A percentile compares a stretch with the other conserved stretches of the same genome.
Evolutionary conservation across 768 basidiomycete genomes (phyloP).

Genomic region (Mycena belliarum): DNA sequence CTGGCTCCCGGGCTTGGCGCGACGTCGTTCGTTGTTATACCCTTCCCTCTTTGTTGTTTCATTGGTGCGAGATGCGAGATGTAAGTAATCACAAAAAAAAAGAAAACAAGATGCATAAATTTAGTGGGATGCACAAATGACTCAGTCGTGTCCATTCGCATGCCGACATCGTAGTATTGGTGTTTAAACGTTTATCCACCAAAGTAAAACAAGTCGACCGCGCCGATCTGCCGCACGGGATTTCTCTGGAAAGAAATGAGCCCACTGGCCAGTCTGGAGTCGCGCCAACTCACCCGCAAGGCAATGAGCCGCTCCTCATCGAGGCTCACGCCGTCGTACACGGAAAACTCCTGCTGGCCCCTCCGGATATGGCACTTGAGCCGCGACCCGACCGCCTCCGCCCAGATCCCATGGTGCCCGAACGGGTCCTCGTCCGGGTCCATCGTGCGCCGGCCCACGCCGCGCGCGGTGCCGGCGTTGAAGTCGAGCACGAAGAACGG

Average conservation of each 20-base stretch:
- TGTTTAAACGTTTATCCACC: too few relatives aligned
- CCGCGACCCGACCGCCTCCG: constrained; percentile 13
- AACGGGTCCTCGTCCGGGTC: constrained; percentile 3
- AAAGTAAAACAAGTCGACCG: constrained; percentile 16
- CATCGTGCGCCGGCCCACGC: background rate
- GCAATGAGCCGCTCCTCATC: constrained; percentile 19
- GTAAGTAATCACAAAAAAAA: background rate
- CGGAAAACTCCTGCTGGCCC: background rate
- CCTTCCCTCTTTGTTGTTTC: constrained; percentile 5
- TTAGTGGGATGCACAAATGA: too few relatives aligned
- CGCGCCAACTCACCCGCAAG: constrained; percentile 6
- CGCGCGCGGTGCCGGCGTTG: background rate
- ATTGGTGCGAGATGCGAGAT: too few relatives aligned
- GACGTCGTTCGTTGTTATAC: constrained; percentile 16
- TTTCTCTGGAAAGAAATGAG: constrained; percentile 6
- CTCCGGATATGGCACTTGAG: background rate
- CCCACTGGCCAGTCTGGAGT: too few relatives aligned
- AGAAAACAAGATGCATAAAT: background rate
- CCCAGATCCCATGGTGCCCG: constrained; percentile 2
- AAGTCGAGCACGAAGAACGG: constrained; percentile 17
- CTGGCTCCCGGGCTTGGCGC: constrained; percentile 10
- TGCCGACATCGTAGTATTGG: too few relatives aligned
- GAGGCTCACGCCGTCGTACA: constrained; percentile 13
- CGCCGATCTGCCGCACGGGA: background rate
- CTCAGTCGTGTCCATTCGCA: too few relatives aligned